Base-by-base conservation (phyloP, 768 basidiomycete species). In the Mycena crocata region DNA sequence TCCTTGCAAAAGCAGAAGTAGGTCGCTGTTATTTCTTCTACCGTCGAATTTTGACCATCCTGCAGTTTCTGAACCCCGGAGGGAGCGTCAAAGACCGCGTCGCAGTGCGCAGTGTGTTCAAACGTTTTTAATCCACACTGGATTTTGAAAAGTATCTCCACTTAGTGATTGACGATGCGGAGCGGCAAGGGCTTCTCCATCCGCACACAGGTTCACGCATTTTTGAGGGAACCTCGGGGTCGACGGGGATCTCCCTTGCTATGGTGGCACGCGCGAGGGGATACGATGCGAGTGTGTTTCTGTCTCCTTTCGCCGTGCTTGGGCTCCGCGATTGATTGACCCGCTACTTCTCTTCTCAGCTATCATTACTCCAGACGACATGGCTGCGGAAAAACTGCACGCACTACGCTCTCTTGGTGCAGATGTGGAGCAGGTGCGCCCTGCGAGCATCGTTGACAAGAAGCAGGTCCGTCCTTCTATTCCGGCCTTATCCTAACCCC, bases 11-110 rank as follows among this genome's bases (percentile, higher is more conserved):
- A 80, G 95, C 95, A 14, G 96, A 98, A 85, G 96, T 94, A 62
- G 50, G 81, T 51, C 31, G 35, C 15, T 34, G 17, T 2, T 31
- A 23, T n/a, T 23, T 34, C 28, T 42, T 55, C 39, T 32, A 59
- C 57, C 40, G 54, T 30, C 60, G 35, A 49, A 39, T 44, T 17
- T 32, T 24, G 35, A 52, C 13, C 39, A 4, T 31, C 28, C 14
- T n/a, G 10, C 49, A 99, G 95, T 99, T 91, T 75, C 76, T 99
- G 65, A 99, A 99, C 78, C 97, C 98, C 1, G 97, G 97, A 28
- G 98, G 98, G 42, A 98, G 96, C 58, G 93, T 98, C 54, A 99
- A 99, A 77, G 98, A 99, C 77, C 89, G 98, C 32, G 97, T 99
- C n/a, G 97, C 96, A 0, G 77, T 98, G 65, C 87, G 90, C 77